Evolutionary conservation across 2,329 filamentous ascomycete species (phyloP).

Genomic region (Lomentospora prolificans): DNA sequence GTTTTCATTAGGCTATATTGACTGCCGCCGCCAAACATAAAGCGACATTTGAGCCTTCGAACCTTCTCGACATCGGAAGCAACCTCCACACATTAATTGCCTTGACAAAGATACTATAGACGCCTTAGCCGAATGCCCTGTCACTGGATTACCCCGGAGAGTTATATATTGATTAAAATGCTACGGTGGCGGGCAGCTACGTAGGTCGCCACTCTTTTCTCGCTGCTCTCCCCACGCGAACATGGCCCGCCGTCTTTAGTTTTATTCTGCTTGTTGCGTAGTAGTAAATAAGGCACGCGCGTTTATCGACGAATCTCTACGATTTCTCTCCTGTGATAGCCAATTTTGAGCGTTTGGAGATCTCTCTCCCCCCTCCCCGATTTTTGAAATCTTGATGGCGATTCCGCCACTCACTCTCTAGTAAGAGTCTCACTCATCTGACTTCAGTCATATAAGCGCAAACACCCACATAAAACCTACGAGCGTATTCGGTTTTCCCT

Average conservation of each 20-base stretch:
- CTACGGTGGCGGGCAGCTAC: background rate
- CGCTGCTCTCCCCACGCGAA: background rate
- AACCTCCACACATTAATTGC: background rate
- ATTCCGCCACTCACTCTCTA: background rate
- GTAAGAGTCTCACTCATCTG: background rate
- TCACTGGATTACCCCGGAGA: background rate
- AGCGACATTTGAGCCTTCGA: background rate
- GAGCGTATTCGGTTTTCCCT: too few species aligned
- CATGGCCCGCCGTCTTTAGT: background rate
- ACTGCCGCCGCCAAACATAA: background rate
- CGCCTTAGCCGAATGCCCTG: background rate
- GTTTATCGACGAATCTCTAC: background rate
- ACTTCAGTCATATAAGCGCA: background rate
- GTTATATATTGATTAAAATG: conserved; percentile 1
- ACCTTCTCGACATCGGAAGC: background rate
- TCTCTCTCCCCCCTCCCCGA: background rate
- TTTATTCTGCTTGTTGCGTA: background rate
- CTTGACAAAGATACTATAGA: background rate
- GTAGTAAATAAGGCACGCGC: background rate
- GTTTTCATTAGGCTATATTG: conserved; percentile 5
- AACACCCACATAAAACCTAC: too few species aligned
- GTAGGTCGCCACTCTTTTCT: background rate
- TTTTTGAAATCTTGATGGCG: background rate
- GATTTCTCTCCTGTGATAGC: background rate
- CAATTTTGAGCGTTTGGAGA: background rate